Percentiles rank a stretch among this genome's conserved stretches.
phyloP scores from a whole-genome alignment of 1,284 basidiomycete species.

The Austropuccinia psidii region DNA sequence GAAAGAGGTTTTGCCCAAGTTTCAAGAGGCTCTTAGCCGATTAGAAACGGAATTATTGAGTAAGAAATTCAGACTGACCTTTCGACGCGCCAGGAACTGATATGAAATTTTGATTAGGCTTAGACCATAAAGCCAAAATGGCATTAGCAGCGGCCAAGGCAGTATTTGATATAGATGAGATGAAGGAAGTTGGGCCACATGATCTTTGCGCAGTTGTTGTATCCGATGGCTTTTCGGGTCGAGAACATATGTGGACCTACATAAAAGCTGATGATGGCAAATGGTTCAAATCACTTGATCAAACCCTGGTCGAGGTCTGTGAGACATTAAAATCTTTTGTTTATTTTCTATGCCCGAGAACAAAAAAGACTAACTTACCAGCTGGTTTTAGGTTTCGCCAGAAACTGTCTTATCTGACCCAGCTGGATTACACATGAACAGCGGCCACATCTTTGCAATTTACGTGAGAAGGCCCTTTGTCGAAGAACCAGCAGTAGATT shows the following conservation, averaged over 20 bases:
- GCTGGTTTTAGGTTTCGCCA: constrained; percentile 12
- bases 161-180: constrained; percentile 34
- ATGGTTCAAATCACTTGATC: constrained; percentile 34
- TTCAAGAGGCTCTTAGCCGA: constrained; percentile 5
- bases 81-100: too few species aligned
- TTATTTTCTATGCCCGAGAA: not conserved
- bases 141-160: constrained; percentile 28
- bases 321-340: not conserved
- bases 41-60: constrained; percentile 32
- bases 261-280: constrained; percentile 23
- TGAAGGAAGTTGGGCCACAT: constrained; percentile 26
- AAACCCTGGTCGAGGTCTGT: constrained; percentile 13
- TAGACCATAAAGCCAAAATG: constrained; percentile 26
- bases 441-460: constrained; percentile 35
- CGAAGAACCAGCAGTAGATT: constrained; percentile 5
- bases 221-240: constrained; percentile 34
- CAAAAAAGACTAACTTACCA: not conserved
- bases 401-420: constrained; percentile 34
- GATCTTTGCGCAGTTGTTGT: constrained; percentile 30
- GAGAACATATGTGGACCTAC: constrained; percentile 37
- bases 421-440: constrained; percentile 32
- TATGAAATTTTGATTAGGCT: not conserved
- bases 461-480: constrained; percentile 1
- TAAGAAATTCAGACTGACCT: too few species aligned
- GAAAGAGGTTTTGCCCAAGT: constrained; percentile 18